Conservation (phyloP, 2,329 filamentous ascomycete genomes). For the Rhinocladiella similis region DNA sequence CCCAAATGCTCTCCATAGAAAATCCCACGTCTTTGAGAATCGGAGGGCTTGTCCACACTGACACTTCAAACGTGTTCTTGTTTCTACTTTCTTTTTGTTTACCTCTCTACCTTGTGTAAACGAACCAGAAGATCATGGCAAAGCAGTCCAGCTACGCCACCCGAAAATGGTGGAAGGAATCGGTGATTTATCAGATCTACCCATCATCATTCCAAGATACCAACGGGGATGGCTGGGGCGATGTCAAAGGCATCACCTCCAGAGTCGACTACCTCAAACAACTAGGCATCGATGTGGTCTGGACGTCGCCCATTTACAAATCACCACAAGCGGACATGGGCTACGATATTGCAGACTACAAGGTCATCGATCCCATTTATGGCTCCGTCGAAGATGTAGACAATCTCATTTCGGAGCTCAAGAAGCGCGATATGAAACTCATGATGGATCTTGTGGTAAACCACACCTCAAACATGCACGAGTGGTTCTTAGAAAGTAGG, state of each 20-base stretch:
- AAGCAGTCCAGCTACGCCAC: constrained; percentile 14
- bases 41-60: not conserved
- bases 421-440: constrained; percentile 48
- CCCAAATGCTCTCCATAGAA: too few species aligned
- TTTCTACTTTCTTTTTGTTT: not conserved
- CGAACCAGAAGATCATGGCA: constrained; percentile 2
- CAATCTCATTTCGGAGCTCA: constrained; percentile 42
- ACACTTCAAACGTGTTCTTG: not conserved
- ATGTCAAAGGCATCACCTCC: constrained; percentile 64
- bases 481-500: constrained; percentile 69
- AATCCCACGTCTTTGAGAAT: too few species aligned
- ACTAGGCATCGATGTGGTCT: constrained; percentile 63
- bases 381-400: constrained; percentile 50
- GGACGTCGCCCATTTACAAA: constrained; percentile 54
- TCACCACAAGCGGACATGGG: constrained; percentile 56
- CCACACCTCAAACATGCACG: constrained; percentile 43
- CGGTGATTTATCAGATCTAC: constrained; percentile 61
- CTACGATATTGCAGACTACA: constrained; percentile 47
- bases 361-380: constrained; percentile 49
- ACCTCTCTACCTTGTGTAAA: not conserved
- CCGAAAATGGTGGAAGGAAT: constrained; percentile 58
- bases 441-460: constrained; percentile 52
- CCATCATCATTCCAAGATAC: constrained; percentile 56
- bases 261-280: constrained; percentile 64
- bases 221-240: constrained; percentile 59